Conservation (phyloP, 768 basidiomycete genomes). For the Russula virescens region DNA sequence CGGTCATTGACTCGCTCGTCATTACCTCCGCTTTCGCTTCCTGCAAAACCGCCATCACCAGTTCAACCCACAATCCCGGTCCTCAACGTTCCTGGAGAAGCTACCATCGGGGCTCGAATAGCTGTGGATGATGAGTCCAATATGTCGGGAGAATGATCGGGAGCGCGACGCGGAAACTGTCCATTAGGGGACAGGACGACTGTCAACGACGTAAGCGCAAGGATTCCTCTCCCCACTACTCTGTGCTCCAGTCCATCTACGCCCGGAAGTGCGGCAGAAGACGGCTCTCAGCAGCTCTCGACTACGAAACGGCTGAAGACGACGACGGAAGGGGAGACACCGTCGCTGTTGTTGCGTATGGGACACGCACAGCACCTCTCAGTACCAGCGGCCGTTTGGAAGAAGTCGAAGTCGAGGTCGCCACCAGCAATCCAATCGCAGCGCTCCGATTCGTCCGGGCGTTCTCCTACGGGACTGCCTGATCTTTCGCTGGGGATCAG, state of each 20-base stretch:
- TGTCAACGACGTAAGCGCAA: constrained; percentile 11
- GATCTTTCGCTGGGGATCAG: constrained; percentile 9
- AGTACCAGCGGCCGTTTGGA: neutral
- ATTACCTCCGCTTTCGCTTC: neutral
- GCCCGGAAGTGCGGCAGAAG: neutral
- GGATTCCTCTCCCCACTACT: neutral
- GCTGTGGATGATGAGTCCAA: neutral
- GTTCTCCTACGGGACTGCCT: neutral
- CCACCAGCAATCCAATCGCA: neutral
- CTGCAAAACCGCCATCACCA: constrained; percentile 5
- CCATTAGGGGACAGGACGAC: constrained; percentile 16
- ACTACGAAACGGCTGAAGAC: constrained; percentile 11
- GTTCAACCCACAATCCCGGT: neutral
- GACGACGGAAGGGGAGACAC: constrained; percentile 6
- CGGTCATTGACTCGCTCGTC: constrained; percentile 1
- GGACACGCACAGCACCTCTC: neutral
- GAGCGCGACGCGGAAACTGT: constrained; percentile 2
- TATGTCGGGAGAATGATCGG: neutral
- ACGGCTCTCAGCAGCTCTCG: neutral
- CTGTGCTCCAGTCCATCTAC: constrained; percentile 2
- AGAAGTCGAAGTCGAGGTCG: constrained; percentile 1
- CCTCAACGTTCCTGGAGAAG: neutral
- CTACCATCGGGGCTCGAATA: neutral
- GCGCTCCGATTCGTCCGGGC: neutral
- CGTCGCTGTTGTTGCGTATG: constrained; percentile 17